Evolutionary conservation across 495 filamentous ascomycete genomes (phyloP).

Genomic region (Staphylotrichum tortipilum): DNA sequence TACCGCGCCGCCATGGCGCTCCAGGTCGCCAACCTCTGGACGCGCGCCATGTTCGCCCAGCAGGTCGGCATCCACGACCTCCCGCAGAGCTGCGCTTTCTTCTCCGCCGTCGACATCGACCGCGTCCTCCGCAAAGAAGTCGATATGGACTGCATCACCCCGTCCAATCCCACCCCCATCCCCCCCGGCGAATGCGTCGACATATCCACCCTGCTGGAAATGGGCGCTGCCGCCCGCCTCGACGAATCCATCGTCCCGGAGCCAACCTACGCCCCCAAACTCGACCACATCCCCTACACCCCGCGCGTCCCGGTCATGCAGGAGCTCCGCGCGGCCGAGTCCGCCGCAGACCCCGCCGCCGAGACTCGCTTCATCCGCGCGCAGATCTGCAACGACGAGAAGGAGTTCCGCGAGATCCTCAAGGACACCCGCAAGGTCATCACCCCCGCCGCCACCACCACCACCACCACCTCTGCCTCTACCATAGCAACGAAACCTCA

Average conservation of each 20-base stretch:
- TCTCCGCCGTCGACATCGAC: conserved; percentile 92
- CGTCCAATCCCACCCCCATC: conserved; percentile 70
- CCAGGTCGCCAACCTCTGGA: conserved; percentile 94
- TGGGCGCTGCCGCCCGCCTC: conserved; percentile 53
- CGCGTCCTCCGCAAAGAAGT: conserved; percentile 92
- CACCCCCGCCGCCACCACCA: background rate
- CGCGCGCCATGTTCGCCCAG: conserved; percentile 89
- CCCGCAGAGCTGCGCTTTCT: conserved; percentile 88
- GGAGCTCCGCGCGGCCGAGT: conserved; percentile 37
- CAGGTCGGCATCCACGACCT: conserved; percentile 95
- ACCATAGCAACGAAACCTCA: background rate
- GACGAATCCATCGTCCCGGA: conserved; percentile 52
- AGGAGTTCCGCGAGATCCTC: conserved; percentile 65
- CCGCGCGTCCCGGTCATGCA: conserved; percentile 75
- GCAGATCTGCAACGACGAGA: conserved; percentile 69
- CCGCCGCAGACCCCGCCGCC: conserved; percentile 24
- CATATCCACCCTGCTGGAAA: conserved; percentile 63
- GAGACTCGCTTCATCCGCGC: conserved; percentile 64
- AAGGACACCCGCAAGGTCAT: conserved; percentile 38
- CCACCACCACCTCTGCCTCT: background rate
- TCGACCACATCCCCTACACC: conserved; percentile 55
- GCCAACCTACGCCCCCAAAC: conserved; percentile 34
- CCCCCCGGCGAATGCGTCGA: conserved; percentile 78
- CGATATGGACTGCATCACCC: conserved; percentile 93
- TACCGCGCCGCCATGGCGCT: conserved; percentile 85